Percentiles rank a stretch among this genome's conserved stretches.
These are phyloP conservation scores for Besnoitia besnoiti DNA, from an alignment of 169 alveolate species.

Conservation along the genomic window DNA sequence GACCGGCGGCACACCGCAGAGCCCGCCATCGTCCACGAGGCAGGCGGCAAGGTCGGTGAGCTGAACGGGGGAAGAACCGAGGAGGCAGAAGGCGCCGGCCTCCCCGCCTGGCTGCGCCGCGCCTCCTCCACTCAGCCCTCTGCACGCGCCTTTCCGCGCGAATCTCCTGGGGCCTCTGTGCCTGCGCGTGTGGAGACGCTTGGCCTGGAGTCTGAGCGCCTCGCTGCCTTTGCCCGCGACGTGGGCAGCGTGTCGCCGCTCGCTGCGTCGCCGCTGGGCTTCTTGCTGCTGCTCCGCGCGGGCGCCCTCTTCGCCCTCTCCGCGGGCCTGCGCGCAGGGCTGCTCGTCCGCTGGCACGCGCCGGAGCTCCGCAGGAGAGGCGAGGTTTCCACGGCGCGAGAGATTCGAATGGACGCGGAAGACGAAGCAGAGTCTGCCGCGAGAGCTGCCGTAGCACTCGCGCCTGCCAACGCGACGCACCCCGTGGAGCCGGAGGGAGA, in stretches of 20 bases:
- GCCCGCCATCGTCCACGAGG: too few species aligned
- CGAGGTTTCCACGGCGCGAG: too few species aligned
- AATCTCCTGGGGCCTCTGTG: neutral
- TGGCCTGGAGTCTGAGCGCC: neutral
- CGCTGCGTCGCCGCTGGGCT: neutral
- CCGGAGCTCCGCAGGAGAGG: too few species aligned
- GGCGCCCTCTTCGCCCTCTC: neutral
- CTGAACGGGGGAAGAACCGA: neutral
- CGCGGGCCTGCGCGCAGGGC: neutral
- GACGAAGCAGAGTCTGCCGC: too few species aligned
- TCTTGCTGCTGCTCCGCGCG: neutral
- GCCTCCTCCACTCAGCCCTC: neutral
- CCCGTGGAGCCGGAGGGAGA: too few species aligned
- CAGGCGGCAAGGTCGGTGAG: too few species aligned
- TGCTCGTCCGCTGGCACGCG: neutral
- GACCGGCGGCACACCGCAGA: too few species aligned
- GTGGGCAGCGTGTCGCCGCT: neutral
- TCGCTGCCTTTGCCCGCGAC: neutral
- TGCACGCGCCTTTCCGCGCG: neutral
- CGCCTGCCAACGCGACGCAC: too few species aligned
- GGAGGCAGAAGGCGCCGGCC: neutral
- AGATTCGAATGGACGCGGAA: too few species aligned
- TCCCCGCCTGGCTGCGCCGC: neutral
- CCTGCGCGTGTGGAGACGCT: neutral
- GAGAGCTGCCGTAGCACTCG: too few species aligned